Evolutionary conservation across 306 rosid species (phyloP).

Genomic region (Glycine latifolia): DNA sequence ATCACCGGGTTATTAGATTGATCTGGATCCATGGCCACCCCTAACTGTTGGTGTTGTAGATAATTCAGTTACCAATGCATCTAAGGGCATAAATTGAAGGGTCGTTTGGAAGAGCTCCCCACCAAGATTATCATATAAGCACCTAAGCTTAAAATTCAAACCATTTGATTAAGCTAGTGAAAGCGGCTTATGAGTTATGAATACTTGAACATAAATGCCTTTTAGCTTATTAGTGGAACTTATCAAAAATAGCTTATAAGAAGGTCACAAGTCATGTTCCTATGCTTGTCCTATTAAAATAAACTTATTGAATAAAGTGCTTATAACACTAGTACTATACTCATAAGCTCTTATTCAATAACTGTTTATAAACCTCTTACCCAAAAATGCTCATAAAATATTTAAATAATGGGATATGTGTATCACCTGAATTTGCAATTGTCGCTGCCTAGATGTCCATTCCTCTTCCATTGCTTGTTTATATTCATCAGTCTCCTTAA

Average conservation of each 20-base stretch:
- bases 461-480: conserved; percentile 83
- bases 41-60: too few species aligned
- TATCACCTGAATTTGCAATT: conserved; percentile 83
- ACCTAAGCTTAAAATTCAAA: too few species aligned
- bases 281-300: not conserved
- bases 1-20: too few species aligned
- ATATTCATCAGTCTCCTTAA: conserved; percentile 88
- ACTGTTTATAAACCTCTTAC: not conserved
- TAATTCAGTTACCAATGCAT: too few species aligned
- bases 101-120: too few species aligned
- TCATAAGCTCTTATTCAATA: not conserved
- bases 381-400: not conserved
- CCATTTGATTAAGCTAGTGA: too few species aligned
- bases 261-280: not conserved
- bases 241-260: too few species aligned
- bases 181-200: too few species aligned
- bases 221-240: not conserved
- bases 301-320: not conserved
- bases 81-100: too few species aligned
- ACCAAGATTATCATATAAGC: too few species aligned
- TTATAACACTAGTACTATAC: not conserved
- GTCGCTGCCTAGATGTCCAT: conserved; percentile 86
- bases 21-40: too few species aligned
- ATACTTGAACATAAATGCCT: not conserved
- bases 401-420: conserved; percentile 11